phyloP scores from a whole-genome alignment of 23 red algal genomes.

The Gracilaria domingensis region DNA sequence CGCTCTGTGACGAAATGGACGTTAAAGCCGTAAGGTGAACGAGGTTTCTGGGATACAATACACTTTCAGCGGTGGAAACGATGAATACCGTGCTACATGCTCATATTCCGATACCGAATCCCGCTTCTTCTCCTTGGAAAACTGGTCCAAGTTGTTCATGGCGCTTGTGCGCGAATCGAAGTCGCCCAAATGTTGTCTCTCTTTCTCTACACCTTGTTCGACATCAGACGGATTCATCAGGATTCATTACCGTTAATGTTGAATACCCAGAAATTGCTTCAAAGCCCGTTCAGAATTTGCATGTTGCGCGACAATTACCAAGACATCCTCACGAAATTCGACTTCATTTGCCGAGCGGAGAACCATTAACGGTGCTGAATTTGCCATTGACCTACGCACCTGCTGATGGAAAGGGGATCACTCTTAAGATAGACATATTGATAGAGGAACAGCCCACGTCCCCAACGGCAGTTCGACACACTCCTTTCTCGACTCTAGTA shows the following conservation, averaged over 20 bases:
- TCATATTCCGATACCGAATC: slow-evolving; percentile 3
- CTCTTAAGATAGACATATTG: background rate
- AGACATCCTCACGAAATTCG: background rate
- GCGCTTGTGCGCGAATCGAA: slow-evolving; percentile 27
- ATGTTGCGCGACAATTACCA: background rate
- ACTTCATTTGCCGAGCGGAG: slow-evolving; percentile 17
- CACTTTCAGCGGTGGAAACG: background rate
- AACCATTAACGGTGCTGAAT: background rate
- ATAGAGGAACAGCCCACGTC: slow-evolving; percentile 28
- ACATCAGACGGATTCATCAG: slow-evolving; percentile 20
- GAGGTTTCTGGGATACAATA: too few relatives aligned
- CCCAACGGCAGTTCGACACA: slow-evolving; percentile 20
- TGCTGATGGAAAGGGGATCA: background rate
- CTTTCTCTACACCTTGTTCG: background rate
- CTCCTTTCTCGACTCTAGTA: background rate
- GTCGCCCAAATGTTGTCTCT: slow-evolving; percentile 8
- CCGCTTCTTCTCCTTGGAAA: background rate
- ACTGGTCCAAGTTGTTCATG: slow-evolving; percentile 13
- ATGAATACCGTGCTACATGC: slow-evolving; percentile 21
- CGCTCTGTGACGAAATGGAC: background rate
- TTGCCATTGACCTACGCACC: background rate
- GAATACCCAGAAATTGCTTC: slow-evolving; percentile 4
- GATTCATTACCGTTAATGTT: background rate
- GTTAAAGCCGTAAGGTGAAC: slow-evolving; percentile 5
- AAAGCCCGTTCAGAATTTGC: slow-evolving; percentile 1